Evolutionary conservation across 2,329 filamentous ascomycete species (phyloP).

Genomic region (Tolypocladium tropicale): DNA sequence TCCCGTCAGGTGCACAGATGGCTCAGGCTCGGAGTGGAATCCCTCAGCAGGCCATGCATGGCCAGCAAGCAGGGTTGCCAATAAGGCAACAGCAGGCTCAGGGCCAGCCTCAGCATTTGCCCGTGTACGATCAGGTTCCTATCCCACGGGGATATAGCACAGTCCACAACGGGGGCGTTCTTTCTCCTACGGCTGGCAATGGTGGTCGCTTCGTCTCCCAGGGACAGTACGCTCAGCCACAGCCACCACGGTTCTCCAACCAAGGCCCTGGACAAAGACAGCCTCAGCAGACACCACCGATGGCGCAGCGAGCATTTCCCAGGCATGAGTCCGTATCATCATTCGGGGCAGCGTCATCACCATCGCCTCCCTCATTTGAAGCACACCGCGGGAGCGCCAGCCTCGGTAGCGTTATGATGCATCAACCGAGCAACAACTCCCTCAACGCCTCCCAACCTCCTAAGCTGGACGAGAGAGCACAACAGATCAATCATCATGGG

Average conservation of each 20-base stretch:
- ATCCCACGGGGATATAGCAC: slow-evolving; percentile 25
- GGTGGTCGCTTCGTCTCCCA: slow-evolving; percentile 6
- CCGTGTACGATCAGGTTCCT: slow-evolving; percentile 25
- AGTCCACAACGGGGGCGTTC: slow-evolving; percentile 24
- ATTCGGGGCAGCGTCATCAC: background rate
- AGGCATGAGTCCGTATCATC: slow-evolving; percentile 2
- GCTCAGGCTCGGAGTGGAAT: background rate
- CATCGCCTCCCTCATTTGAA: background rate
- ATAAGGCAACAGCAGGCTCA: background rate
- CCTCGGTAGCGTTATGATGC: background rate
- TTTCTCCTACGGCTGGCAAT: slow-evolving; percentile 18
- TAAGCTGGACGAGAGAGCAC: background rate
- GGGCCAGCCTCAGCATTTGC: slow-evolving; percentile 12
- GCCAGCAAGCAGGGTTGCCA: background rate
- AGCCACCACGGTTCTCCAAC: slow-evolving; percentile 4
- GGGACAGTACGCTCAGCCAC: slow-evolving; percentile 4
- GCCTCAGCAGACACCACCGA: slow-evolving; percentile 1
- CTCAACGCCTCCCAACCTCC: background rate
- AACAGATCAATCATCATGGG: background rate
- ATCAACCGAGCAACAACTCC: background rate
- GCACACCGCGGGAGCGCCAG: background rate
- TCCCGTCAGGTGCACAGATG: background rate
- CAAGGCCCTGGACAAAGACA: slow-evolving; percentile 2
- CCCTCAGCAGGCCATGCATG: background rate
- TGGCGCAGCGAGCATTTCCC: background rate